A percentile compares a stretch with the other conserved stretches of the same genome.
Conservation (phyloP, 140 eudicot genomes). For the Oenanthe javanica region DNA sequence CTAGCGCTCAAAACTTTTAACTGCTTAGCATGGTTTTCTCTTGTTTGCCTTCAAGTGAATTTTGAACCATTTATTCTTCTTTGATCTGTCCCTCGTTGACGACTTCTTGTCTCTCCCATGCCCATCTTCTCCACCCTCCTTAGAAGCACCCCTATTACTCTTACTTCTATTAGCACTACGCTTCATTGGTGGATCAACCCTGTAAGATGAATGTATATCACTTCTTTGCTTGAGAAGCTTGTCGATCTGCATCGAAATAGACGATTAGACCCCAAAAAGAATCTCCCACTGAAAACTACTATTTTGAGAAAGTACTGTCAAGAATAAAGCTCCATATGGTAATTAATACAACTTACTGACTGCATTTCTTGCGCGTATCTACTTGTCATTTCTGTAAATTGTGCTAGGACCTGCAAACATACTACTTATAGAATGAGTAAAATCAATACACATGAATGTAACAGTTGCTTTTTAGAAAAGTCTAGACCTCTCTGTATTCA, state of each 20-base stretch:
- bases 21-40: conserved; percentile 65
- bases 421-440: conserved; percentile 12
- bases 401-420: conserved; percentile 67
- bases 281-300: not conserved
- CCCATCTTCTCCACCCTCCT: conserved; percentile 54
- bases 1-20: conserved; percentile 6
- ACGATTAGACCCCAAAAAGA: not conserved
- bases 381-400: conserved; percentile 94
- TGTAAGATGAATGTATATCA: conserved; percentile 80
- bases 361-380: conserved; percentile 98
- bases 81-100: conserved; percentile 38
- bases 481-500: conserved; percentile 87
- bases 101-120: conserved; percentile 31
- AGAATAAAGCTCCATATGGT: not conserved
- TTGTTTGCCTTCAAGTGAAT: conserved; percentile 78
- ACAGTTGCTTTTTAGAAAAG: conserved; percentile 1
- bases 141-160: conserved; percentile 32
- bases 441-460: not conserved
- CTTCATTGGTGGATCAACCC: conserved; percentile 47
- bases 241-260: conserved; percentile 53
- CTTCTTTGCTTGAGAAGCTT: conserved; percentile 75
- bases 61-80: conserved; percentile 89
- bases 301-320: not conserved
- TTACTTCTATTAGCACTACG: conserved; percentile 26
- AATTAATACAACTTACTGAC: conserved; percentile 39